Percentiles rank a stretch among this genome's conserved stretches.
These are phyloP conservation scores for Ceratobasidium sp. DNA, from an alignment of 1,284 basidiomycete species.

Conservation along the genomic window DNA sequence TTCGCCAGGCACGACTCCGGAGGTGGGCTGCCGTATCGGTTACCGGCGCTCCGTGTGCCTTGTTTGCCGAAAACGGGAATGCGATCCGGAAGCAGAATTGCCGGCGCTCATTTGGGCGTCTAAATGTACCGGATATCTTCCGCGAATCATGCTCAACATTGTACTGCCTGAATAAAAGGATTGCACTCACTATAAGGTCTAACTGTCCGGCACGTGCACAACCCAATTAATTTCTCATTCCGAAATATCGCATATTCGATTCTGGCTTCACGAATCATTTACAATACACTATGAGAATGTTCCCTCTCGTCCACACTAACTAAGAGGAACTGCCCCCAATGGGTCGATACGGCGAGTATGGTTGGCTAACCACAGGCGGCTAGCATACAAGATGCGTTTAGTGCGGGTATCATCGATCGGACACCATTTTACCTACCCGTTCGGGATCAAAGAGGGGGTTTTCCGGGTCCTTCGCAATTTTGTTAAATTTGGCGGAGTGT, in stretches of 20 bases:
- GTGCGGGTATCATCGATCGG: no score
- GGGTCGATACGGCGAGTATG: no score
- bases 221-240: background rate
- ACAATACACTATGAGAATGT: background rate
- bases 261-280: background rate
- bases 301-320: no score
- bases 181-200: no score
- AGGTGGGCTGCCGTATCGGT: background rate
- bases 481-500: slow-evolving; percentile 12
- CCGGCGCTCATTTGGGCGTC: no score
- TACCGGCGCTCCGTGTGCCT: background rate
- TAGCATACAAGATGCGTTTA: no score
- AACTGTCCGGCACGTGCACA: no score
- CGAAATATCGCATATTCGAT: background rate
- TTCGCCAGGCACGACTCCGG: background rate
- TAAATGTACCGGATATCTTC: background rate
- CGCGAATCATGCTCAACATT: no score
- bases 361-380: no score
- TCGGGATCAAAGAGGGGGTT: slow-evolving; percentile 3
- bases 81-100: background rate
- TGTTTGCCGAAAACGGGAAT: background rate
- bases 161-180: no score
- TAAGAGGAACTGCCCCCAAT: no score
- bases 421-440: background rate
- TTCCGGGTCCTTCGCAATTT: background rate